Evolutionary conservation across 2,329 filamentous ascomycete species (phyloP).

Genomic region (Neonectria ditissima): DNA sequence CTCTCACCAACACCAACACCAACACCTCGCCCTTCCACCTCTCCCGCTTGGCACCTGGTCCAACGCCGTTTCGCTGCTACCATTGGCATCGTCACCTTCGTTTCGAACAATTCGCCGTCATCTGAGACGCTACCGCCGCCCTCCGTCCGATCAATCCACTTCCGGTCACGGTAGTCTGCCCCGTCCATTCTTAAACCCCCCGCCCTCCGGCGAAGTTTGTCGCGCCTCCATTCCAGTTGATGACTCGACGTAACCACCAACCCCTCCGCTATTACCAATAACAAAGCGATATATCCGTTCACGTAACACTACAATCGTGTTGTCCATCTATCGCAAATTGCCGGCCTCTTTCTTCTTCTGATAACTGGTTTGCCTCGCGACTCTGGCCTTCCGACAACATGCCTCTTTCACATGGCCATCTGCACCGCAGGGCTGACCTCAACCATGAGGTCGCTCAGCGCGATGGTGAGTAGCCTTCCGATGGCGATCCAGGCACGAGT

Average conservation of each 20-base stretch:
- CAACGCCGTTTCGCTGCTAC: conserved; percentile 36
- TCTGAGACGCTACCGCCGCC: conserved; percentile 44
- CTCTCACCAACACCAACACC: not conserved
- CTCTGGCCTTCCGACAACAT: conserved; percentile 40
- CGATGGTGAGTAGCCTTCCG: conserved; percentile 14
- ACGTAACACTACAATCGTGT: conserved; percentile 1
- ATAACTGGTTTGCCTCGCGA: not conserved
- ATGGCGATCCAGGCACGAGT: not conserved
- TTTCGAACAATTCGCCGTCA: conserved; percentile 26
- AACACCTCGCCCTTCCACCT: not conserved
- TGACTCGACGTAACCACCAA: conserved; percentile 34
- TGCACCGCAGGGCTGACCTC: conserved; percentile 44
- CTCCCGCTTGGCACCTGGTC: conserved; percentile 43
- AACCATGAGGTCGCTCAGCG: conserved; percentile 46
- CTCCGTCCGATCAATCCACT: conserved; percentile 34
- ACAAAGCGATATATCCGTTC: conserved; percentile 33
- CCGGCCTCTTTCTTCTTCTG: not conserved
- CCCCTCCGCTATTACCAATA: conserved; percentile 31
- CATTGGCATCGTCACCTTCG: conserved; percentile 22
- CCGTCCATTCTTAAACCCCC: conserved; percentile 43
- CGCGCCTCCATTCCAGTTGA: conserved; percentile 45
- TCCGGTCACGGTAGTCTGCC: conserved; percentile 38
- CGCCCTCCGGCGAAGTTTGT: conserved; percentile 15
- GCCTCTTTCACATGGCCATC: conserved; percentile 45
- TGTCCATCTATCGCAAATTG: not conserved